Base-by-base conservation (phyloP, 805 yeast genomes). In the Debaryomyces tyrocola region DNA sequence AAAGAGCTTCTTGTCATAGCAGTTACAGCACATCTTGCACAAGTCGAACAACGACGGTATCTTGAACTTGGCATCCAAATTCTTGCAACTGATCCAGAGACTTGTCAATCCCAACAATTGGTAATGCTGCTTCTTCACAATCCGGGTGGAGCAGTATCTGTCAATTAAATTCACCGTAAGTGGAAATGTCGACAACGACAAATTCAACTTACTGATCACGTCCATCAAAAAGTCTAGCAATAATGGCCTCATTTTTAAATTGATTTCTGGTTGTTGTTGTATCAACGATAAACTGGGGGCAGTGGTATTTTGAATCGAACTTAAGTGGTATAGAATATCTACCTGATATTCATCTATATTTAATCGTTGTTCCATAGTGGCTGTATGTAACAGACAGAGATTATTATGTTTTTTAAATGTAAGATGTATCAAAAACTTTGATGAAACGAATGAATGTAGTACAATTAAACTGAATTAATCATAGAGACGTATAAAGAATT, bases 21-120 rank as follows among this genome's bases (percentile, higher is more conserved):
- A 78, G 52, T 78, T 73, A 62, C 83, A 80, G 62, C 85, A 81
- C 62, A 80, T 70, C 46, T 76, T 77, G 55, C 78, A 70, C 42
- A 83, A 66, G 51, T 76, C 78, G 43, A 72, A 70, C 45, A 82
- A 63, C 17, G 77, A 67, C 7, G 85, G 84, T 34, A 83, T 78
- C 58, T 81, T 81, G 53, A 78, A 78, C 65, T 80, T 80, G 51
- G 75, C 69, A 56, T 80, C 84, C 56, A 73, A 60, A 69, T 75
- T 69, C 55, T 73, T 73, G 59, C 75, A 70, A 37, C 70, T 62
- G 39, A 72, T 69, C 77, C 77, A 73, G 43, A 73, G 64, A 41
- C 70, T 66, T 8, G 77, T 70, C 47, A 72, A 62, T 4, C 77
- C 77, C 49, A 73, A 62, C 37, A 73, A 62, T 49, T 73, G 77